phyloP scores from a whole-genome alignment of 2,329 filamentous ascomycete genomes.

The Malbranchea cinnamomea region DNA sequence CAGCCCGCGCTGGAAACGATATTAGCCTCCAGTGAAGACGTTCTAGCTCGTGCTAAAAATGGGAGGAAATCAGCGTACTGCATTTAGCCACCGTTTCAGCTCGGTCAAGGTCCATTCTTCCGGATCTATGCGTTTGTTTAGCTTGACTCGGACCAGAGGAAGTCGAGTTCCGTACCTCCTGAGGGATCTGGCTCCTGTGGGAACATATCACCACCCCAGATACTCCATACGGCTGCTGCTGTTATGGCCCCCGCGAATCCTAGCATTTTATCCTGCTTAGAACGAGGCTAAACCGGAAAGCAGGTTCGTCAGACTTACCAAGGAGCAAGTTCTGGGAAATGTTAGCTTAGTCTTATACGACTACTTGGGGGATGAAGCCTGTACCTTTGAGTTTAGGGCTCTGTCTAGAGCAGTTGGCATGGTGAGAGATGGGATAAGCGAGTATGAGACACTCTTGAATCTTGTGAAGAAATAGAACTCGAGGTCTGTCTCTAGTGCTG shows the following conservation, averaged over 20 bases:
- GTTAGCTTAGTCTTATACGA: conserved; percentile 12
- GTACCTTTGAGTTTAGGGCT: conserved; percentile 54
- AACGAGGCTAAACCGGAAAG: conserved; percentile 2
- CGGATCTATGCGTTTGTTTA: conserved; percentile 34
- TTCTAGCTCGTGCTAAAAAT: neutral
- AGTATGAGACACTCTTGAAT: too few species aligned
- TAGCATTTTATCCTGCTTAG: conserved; percentile 18
- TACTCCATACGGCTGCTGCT: conserved; percentile 66
- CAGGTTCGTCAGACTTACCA: conserved; percentile 33
- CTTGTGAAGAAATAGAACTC: too few species aligned
- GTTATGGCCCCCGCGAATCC: conserved; percentile 72
- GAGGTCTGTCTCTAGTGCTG: too few species aligned
- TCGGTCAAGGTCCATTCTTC: conserved; percentile 66
- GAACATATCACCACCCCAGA: conserved; percentile 78
- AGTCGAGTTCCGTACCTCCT: conserved; percentile 42
- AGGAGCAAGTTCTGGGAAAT: conserved; percentile 49
- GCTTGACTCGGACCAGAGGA: neutral
- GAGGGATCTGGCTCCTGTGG: conserved; percentile 60
- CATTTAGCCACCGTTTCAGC: conserved; percentile 63
- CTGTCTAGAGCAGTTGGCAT: conserved; percentile 59
- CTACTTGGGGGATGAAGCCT: too few species aligned
- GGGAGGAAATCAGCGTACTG: conserved; percentile 37
- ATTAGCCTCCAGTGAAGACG: neutral
- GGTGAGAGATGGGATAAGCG: conserved; percentile 17
- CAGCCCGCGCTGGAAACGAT: conserved; percentile 41